A percentile compares a stretch with the other conserved stretches of the same genome.
Conservation (phyloP, 2,329 filamentous ascomycete species). For the Claviceps monticola region DNA sequence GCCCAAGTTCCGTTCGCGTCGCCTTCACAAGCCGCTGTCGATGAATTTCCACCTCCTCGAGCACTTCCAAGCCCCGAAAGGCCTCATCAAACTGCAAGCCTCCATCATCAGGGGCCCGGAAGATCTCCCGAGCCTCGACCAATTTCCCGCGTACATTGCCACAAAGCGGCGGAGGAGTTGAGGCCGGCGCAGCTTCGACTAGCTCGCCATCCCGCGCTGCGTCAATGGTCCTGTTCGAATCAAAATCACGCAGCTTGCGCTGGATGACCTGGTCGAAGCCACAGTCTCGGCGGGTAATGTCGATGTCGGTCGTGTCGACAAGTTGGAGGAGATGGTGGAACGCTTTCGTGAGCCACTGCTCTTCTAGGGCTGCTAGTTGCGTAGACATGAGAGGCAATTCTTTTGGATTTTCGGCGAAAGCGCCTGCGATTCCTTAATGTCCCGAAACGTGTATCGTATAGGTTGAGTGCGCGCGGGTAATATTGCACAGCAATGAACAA, state of each 20-base stretch:
- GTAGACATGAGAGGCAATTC: constrained; percentile 14
- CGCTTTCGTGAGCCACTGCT: constrained; percentile 20
- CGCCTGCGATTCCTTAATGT: too few species aligned
- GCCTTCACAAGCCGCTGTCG: constrained; percentile 15
- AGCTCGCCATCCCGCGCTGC: not conserved
- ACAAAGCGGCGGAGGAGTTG: not conserved
- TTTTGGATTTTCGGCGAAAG: not conserved
- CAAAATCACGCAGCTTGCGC: constrained; percentile 17
- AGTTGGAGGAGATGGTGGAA: constrained; percentile 14
- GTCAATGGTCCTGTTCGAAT: constrained; percentile 13
- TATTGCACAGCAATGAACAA: too few species aligned
- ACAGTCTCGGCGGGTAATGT: constrained; percentile 13
- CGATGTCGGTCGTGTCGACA: constrained; percentile 10
- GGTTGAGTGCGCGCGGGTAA: too few species aligned
- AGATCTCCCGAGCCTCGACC: constrained; percentile 13
- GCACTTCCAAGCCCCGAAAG: constrained; percentile 18
- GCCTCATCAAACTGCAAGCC: constrained; percentile 14
- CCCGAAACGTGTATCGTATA: too few species aligned
- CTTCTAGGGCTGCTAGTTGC: constrained; percentile 15
- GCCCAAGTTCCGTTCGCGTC: constrained; percentile 10
- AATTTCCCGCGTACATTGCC: constrained; percentile 17
- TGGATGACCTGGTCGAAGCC: constrained; percentile 21
- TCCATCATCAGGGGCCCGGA: constrained; percentile 13
- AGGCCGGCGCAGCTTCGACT: too few species aligned
- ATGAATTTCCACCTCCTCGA: constrained; percentile 21